A percentile compares a stretch with the other conserved stretches of the same genome.
These are phyloP conservation scores for Cucurbita ficifolia DNA, from an alignment of 306 rosid genomes.

Conservation along the genomic window DNA sequence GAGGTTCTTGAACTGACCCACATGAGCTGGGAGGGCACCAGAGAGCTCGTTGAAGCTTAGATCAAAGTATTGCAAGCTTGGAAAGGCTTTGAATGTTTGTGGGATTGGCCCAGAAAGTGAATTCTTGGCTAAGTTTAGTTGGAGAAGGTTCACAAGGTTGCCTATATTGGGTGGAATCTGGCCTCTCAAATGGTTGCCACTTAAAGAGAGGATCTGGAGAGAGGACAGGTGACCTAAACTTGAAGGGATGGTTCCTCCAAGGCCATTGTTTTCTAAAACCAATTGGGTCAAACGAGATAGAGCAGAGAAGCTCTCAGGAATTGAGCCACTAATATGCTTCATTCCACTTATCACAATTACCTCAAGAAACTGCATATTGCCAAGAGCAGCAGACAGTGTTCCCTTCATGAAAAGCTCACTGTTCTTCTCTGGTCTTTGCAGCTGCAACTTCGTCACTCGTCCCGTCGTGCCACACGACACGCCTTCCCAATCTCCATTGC, in stretches of 20 bases:
- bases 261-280: conserved; percentile 58
- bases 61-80: conserved; percentile 56
- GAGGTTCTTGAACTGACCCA: conserved; percentile 42
- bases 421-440: conserved; percentile 51
- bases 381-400: conserved; percentile 62
- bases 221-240: conserved; percentile 48
- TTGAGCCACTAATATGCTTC: conserved; percentile 63
- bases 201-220: conserved; percentile 55
- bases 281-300: conserved; percentile 59
- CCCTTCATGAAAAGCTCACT: conserved; percentile 58
- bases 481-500: conserved; percentile 92
- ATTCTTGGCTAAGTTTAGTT: conserved; percentile 59
- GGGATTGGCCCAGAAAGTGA: conserved; percentile 57
- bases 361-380: conserved; percentile 64
- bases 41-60: conserved; percentile 59
- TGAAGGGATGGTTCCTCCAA: conserved; percentile 65
- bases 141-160: conserved; percentile 36
- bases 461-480: conserved; percentile 67
- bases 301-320: conserved; percentile 62
- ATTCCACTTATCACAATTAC: conserved; percentile 63
- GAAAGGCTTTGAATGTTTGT: conserved; percentile 28
- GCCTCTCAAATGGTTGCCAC: conserved; percentile 67
- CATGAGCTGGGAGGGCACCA: conserved; percentile 44
- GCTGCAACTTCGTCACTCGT: conserved; percentile 55
- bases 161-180: conserved; percentile 64